Conservation (phyloP, 352 stramenopile species). For the Stephanocyclus meneghinianus region DNA sequence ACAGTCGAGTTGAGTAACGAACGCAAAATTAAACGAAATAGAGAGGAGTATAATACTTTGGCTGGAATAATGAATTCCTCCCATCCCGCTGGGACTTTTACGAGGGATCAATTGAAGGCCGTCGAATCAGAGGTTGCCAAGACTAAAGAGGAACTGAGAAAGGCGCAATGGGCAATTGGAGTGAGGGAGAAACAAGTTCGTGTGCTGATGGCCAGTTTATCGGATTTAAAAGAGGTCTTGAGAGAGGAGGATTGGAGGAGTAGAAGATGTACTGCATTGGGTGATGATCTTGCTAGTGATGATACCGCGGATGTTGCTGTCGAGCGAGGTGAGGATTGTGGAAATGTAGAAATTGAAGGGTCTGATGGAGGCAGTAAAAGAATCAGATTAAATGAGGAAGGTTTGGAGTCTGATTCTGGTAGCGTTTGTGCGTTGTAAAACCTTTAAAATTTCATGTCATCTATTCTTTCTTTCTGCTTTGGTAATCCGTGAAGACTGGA, state of each 20-base stretch:
- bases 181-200: conserved; percentile 41
- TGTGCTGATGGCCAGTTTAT: conserved; percentile 37
- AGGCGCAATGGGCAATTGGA: conserved; percentile 26
- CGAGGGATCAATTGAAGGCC: conserved; percentile 23
- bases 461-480: not conserved
- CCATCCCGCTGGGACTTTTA: conserved; percentile 22
- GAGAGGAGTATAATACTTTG: conserved; percentile 47
- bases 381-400: not conserved
- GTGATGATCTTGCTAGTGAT: too few species aligned
- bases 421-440: not conserved
- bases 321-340: not conserved
- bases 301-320: not conserved
- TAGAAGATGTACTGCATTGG: not conserved
- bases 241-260: conserved; percentile 40
- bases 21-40: conserved; percentile 8
- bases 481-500: too few species aligned
- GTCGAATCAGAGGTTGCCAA: conserved; percentile 31
- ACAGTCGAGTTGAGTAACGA: conserved; percentile 19
- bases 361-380: not conserved
- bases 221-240: conserved; percentile 37
- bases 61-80: conserved; percentile 34
- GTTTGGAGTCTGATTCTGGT: not conserved
- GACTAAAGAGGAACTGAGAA: conserved; percentile 24
- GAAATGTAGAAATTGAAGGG: not conserved
- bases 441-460: not conserved